Percentiles rank a stretch among this genome's conserved stretches.
Conservation (phyloP, 768 basidiomycete genomes). For the Lentinula raphanica region DNA sequence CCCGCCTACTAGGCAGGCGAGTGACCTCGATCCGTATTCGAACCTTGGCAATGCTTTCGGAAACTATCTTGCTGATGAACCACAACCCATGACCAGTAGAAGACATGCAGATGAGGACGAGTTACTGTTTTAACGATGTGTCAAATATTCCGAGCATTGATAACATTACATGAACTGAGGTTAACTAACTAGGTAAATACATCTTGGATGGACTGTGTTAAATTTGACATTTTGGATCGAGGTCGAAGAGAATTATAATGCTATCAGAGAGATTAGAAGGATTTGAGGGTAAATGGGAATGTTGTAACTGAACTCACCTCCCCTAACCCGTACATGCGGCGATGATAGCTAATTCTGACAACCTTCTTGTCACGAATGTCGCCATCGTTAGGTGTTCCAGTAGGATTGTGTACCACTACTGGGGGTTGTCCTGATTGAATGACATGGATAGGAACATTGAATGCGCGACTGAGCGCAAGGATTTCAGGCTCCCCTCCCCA, state of each 20-base stretch:
- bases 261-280: slow-evolving; percentile 31
- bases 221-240: slow-evolving; percentile 25
- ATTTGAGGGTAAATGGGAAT: not conserved
- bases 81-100: slow-evolving; percentile 53
- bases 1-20: slow-evolving; percentile 21
- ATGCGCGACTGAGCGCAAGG: slow-evolving; percentile 77
- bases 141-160: too few relatives aligned
- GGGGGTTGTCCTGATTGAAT: slow-evolving; percentile 78
- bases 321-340: slow-evolving; percentile 91
- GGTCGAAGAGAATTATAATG: slow-evolving; percentile 87
- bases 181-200: slow-evolving; percentile 13
- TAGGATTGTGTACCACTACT: slow-evolving; percentile 77
- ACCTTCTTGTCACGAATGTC: slow-evolving; percentile 30
- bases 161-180: too few relatives aligned
- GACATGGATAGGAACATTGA: slow-evolving; percentile 82
- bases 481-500: slow-evolving; percentile 99
- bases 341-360: slow-evolving; percentile 85
- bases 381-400: slow-evolving; percentile 22
- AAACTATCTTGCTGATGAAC: slow-evolving; percentile 67
- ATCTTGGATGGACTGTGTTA: slow-evolving; percentile 22
- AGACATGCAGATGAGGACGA: slow-evolving; percentile 56
- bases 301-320: slow-evolving; percentile 55
- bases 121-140: slow-evolving; percentile 63
- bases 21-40: slow-evolving; percentile 69
- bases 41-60: slow-evolving; percentile 75